Percentiles rank a stretch among this genome's conserved stretches.
phyloP scores from a whole-genome alignment of 2,329 filamentous ascomycete genomes.

The Claviceps capensis region DNA sequence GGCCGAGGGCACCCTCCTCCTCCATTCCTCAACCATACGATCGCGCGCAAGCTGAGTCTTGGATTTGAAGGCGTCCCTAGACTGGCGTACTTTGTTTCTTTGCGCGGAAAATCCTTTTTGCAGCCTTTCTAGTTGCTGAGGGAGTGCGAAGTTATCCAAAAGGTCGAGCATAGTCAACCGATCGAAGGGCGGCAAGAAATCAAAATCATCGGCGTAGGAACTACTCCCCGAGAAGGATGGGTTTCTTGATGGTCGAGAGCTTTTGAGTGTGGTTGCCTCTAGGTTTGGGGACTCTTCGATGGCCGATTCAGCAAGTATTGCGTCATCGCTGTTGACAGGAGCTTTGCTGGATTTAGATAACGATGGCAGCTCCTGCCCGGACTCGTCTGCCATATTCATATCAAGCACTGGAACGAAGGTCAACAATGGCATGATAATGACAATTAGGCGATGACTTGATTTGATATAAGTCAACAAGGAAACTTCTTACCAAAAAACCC shows the following conservation, averaged over 20 bases:
- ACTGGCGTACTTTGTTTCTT: constrained; percentile 71
- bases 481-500: background rate
- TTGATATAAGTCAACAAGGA: background rate
- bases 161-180: constrained; percentile 85
- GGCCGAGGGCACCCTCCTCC: constrained; percentile 68
- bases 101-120: constrained; percentile 72
- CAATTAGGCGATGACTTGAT: background rate
- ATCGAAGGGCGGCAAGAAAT: constrained; percentile 75
- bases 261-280: constrained; percentile 31
- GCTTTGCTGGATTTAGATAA: constrained; percentile 18
- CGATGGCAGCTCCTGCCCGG: background rate
- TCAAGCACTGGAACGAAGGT: background rate
- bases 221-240: constrained; percentile 73
- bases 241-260: constrained; percentile 55
- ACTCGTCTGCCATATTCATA: constrained; percentile 3
- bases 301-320: constrained; percentile 27
- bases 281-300: constrained; percentile 36
- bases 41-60: constrained; percentile 69
- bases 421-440: background rate
- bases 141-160: constrained; percentile 82
- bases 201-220: constrained; percentile 81
- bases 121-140: constrained; percentile 81
- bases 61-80: constrained; percentile 66
- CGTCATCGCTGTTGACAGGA: constrained; percentile 31
- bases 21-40: constrained; percentile 86